Evolutionary conservation across 2,329 filamentous ascomycete genomes (phyloP).

Genomic region (Botryotinia convoluta): DNA sequence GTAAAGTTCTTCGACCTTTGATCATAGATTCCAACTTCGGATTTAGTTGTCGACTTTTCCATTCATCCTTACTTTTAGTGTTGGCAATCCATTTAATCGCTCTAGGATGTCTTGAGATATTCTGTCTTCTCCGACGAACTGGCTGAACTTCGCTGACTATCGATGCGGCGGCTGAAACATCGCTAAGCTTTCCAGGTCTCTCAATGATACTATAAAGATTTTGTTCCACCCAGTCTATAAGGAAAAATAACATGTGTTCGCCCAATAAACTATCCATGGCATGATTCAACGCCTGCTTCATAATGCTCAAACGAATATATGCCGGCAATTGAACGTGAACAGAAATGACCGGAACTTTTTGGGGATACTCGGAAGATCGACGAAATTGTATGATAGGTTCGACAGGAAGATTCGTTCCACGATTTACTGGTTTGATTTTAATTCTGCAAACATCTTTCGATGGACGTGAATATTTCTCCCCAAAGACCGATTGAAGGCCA

Average conservation of each 20-base stretch:
- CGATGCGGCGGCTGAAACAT: conserved; percentile 77
- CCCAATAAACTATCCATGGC: conserved; percentile 69
- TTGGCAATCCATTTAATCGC: conserved; percentile 64
- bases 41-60: conserved; percentile 64
- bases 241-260: conserved; percentile 86
- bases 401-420: conserved; percentile 49
- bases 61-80: conserved; percentile 60
- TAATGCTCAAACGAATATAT: conserved; percentile 87
- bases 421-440: conserved; percentile 56
- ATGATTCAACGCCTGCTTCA: conserved; percentile 72
- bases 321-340: conserved; percentile 74
- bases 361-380: conserved; percentile 71
- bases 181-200: conserved; percentile 76
- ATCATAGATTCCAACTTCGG: conserved; percentile 73
- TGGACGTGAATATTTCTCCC: conserved; percentile 63
- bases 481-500: conserved; percentile 83
- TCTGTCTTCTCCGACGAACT: conserved; percentile 33
- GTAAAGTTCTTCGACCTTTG: conserved; percentile 67
- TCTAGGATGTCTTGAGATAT: conserved; percentile 48
- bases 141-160: conserved; percentile 53
- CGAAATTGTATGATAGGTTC: conserved; percentile 64
- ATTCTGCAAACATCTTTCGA: conserved; percentile 68
- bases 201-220: conserved; percentile 80
- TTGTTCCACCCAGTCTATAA: conserved; percentile 88
- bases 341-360: conserved; percentile 63